phyloP scores from a whole-genome alignment of 176 grass and related monocot genomes.

The Phoenix roebelenii region DNA sequence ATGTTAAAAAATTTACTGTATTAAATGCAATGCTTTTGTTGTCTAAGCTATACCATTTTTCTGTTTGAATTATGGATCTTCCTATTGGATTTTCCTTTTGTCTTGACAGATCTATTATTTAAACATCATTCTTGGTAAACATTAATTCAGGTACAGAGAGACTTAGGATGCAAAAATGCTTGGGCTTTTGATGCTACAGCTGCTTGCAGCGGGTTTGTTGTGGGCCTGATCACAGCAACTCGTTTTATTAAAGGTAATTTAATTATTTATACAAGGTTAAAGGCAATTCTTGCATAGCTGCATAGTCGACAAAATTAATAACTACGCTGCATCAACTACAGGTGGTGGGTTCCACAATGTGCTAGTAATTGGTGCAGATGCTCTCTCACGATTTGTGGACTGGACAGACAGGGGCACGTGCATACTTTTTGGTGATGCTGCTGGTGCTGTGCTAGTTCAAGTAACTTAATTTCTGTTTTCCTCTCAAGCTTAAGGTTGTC shows the following conservation, averaged over 20 bases:
- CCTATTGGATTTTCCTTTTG: too few species aligned
- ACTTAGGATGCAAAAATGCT: conserved; percentile 82
- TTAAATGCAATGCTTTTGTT: too few species aligned
- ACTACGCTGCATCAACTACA: conserved; percentile 24
- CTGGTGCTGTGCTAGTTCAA: conserved; percentile 87
- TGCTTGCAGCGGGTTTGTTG: conserved; percentile 86
- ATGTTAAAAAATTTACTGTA: too few species aligned
- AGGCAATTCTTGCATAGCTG: too few species aligned
- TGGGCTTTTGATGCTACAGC: conserved; percentile 83
- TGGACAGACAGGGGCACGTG: conserved; percentile 97
- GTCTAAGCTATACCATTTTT: too few species aligned
- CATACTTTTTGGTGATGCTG: conserved; percentile 97
- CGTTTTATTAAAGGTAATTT: conserved; percentile 71
- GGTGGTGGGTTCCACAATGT: conserved; percentile 54
- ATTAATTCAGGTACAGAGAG: conserved; percentile 51
- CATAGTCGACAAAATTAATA: too few species aligned
- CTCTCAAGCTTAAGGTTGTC: not conserved
- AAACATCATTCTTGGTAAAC: too few species aligned
- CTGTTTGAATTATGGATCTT: too few species aligned
- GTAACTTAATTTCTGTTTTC: conserved; percentile 29
- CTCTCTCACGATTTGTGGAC: conserved; percentile 84
- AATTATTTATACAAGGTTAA: conserved; percentile 8
- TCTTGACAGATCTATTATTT: too few species aligned
- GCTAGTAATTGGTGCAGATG: conserved; percentile 89
- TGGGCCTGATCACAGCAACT: conserved; percentile 79